A percentile compares a stretch with the other conserved stretches of the same genome.
Evolutionary conservation across 495 filamentous ascomycete species (phyloP).

Genomic region (Neurospora intermedia): DNA sequence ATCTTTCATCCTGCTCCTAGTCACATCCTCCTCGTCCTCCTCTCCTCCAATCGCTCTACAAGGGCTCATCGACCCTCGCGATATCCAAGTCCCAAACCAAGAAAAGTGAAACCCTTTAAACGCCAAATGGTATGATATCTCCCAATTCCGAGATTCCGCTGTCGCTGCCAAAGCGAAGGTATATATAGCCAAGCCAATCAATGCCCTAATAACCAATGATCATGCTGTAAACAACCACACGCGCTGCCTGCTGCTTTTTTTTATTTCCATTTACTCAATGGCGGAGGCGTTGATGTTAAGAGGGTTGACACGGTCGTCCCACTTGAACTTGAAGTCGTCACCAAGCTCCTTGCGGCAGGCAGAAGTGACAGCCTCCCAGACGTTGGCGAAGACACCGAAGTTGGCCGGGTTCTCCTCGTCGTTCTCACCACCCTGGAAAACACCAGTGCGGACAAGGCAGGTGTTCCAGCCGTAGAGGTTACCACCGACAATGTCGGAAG

Average conservation of each 20-base stretch:
- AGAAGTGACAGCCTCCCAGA: constrained; percentile 87
- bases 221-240: neutral
- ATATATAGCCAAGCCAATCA: neutral
- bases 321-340: constrained; percentile 44
- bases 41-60: neutral
- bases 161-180: neutral
- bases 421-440: constrained; percentile 49
- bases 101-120: neutral
- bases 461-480: constrained; percentile 82
- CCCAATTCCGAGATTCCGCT: neutral
- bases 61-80: neutral
- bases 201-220: neutral
- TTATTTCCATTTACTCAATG: constrained; percentile 33
- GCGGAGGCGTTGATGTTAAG: constrained; percentile 45
- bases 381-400: constrained; percentile 74
- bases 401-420: constrained; percentile 95
- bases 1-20: neutral
- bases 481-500: constrained; percentile 66
- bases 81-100: neutral
- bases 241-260: neutral
- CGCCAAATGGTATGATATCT: neutral
- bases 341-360: constrained; percentile 77
- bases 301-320: constrained; percentile 47
- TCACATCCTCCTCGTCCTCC: neutral
- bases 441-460: constrained; percentile 59